Evolutionary conservation across 2,329 filamentous ascomycete species (phyloP).

Genomic region (Claviceps citrina): DNA sequence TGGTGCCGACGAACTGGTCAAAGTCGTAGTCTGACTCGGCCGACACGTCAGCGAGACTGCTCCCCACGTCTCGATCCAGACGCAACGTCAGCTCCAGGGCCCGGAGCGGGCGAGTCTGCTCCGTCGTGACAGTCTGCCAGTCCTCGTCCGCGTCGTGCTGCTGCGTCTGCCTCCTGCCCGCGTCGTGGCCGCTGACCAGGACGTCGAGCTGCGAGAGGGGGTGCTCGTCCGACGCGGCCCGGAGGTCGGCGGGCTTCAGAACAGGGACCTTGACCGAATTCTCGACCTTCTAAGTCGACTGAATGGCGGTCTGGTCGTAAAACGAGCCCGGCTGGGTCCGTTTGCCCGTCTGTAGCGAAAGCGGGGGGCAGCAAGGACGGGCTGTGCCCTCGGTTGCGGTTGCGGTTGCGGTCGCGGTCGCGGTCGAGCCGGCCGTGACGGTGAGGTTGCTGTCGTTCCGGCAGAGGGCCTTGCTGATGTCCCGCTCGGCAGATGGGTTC

Average conservation of each 20-base stretch:
- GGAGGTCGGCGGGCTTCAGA: constrained; percentile 7
- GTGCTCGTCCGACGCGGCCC: constrained; percentile 1
- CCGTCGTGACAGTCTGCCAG: constrained; percentile 23
- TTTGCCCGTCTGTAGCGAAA: not conserved
- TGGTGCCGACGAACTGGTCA: constrained; percentile 3
- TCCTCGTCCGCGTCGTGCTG: constrained; percentile 14
- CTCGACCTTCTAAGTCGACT: constrained; percentile 26
- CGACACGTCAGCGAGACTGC: constrained; percentile 31
- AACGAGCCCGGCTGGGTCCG: constrained; percentile 13
- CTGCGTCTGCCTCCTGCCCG: constrained; percentile 6
- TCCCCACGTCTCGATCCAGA: constrained; percentile 19
- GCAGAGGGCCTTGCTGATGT: constrained; percentile 27
- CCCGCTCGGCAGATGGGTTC: constrained; percentile 24
- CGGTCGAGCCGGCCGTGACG: not conserved
- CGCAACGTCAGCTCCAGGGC: constrained; percentile 12
- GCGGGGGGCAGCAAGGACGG: not conserved
- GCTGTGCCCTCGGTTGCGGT: not conserved
- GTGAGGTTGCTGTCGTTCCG: constrained; percentile 13
- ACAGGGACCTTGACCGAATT: constrained; percentile 23
- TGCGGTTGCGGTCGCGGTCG: not conserved
- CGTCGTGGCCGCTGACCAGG: not conserved
- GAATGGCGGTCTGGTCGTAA: constrained; percentile 22
- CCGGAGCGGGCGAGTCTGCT: constrained; percentile 10
- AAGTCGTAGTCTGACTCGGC: constrained; percentile 16
- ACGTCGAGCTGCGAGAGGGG: constrained; percentile 2